Base-by-base conservation (phyloP, 1,284 basidiomycete species). In the Rhodotorula sp. region DNA sequence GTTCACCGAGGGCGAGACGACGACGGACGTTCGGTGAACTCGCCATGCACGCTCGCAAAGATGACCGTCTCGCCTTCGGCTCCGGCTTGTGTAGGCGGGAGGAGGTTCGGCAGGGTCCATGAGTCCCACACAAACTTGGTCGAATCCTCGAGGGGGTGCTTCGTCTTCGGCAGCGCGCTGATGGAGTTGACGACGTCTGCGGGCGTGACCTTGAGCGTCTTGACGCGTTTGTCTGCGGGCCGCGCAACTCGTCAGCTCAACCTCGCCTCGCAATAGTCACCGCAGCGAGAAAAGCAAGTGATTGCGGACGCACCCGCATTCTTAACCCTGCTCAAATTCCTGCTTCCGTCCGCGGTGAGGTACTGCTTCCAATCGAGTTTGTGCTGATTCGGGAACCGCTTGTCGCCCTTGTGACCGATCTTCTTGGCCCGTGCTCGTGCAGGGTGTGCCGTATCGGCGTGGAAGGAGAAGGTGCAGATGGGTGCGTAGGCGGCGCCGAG, bases 91-190 rank as follows among this genome's bases (percentile, higher is more conserved):
- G 57, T 11, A 7, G 71, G 71, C 7, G 67, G 60, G 27, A 75
- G 8, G 88, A 88, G 70, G 54, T 78, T 79, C 0, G 79, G 79
- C 64, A 82, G 73, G 32, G 81, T 77, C 86, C 92, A 95, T 0
- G 90, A 87, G 79, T 99, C 95, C 48, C 97, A 85, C 72, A 88
- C 88, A 80, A 97, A 98, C 79, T 91, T 93, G 76, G 88, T 87
- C 0, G 89, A 84, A 9, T 84, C 82, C 80, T 71, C 86, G 84
- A 79, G 84, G 77, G 79, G 96, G 79, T 98, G 95, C 74, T 84
- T 86, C 7, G 93, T 96, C 64, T 81, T 81, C 0, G 94, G 94
- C 59, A 98, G 82, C 46, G 82, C 82, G 47, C 81, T 80, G 66
- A 90, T 83, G 24, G 86, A 85, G 59, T 85, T 85, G 30, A 91